These are phyloP conservation scores for Typha latifolia DNA, from an alignment of 176 grass and related monocot genomes.

Conservation along the genomic window DNA sequence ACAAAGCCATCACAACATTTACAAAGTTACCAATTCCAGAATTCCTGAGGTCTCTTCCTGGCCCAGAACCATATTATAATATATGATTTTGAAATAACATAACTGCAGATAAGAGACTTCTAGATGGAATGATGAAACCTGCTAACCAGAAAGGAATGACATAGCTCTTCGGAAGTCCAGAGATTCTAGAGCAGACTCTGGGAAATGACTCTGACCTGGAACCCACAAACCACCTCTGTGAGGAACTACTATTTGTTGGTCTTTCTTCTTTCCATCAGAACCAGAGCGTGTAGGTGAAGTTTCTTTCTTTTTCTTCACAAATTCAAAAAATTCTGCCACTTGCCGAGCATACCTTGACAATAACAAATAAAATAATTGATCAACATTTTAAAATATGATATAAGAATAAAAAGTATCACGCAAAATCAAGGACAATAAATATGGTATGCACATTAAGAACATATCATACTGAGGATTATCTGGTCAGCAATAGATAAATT, in stretches of 20 bases:
- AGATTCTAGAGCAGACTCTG: conserved; percentile 36
- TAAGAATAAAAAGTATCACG: not conserved
- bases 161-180: conserved; percentile 61
- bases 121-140: not conserved
- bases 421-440: no score
- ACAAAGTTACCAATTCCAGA: no score
- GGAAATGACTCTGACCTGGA: conserved; percentile 36
- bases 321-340: conserved; percentile 93
- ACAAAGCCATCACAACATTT: no score
- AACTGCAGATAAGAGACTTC: not conserved
- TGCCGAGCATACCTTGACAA: conserved; percentile 70
- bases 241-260: conserved; percentile 51
- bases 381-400: not conserved
- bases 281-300: conserved; percentile 28
- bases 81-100: not conserved
- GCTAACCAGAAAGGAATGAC: conserved; percentile 55
- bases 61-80: no score
- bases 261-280: conserved; percentile 15
- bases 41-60: no score
- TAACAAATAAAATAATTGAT: not conserved
- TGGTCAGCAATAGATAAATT: no score
- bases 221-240: conserved; percentile 42
- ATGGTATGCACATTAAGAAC: no score
- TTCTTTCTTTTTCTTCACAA: conserved; percentile 96
- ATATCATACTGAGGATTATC: no score